These are phyloP conservation scores for Hansfordia pulvinata DNA, from an alignment of 2,329 filamentous ascomycete species.

Conservation along the genomic window DNA sequence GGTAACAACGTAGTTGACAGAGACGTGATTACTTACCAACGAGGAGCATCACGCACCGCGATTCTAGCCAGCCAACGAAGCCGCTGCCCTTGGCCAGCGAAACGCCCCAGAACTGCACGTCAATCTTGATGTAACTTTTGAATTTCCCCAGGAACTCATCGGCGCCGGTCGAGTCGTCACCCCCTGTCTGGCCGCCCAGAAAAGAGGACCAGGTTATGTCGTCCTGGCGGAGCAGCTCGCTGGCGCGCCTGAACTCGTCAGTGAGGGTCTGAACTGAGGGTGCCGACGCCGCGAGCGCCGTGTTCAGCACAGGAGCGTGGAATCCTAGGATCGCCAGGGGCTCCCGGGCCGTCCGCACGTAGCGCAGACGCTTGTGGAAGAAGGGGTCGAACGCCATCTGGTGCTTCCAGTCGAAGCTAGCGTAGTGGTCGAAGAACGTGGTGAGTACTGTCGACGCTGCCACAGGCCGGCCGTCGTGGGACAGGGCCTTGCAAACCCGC, in stretches of 20 bases:
- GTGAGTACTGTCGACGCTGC: conserved; percentile 36
- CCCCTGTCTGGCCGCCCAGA: conserved; percentile 11
- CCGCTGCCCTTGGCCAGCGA: conserved; percentile 37
- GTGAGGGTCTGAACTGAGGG: conserved; percentile 37
- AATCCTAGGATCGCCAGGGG: conserved; percentile 51
- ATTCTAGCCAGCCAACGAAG: conserved; percentile 52
- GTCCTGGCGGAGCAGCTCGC: conserved; percentile 20
- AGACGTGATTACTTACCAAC: conserved; percentile 32
- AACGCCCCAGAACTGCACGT: conserved; percentile 52
- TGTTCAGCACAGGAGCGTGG: conserved; percentile 47
- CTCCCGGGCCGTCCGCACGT: conserved; percentile 41
- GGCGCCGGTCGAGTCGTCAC: conserved; percentile 12
- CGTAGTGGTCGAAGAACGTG: conserved; percentile 52
- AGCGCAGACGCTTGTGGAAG: conserved; percentile 37
- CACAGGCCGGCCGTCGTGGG: conserved; percentile 18
- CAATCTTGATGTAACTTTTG: conserved; percentile 43
- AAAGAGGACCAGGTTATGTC: conserved; percentile 28
- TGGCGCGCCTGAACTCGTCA: conserved; percentile 35
- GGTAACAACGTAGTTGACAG: conserved; percentile 2
- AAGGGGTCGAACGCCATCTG: conserved; percentile 44
- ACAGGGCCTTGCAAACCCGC: conserved; percentile 42
- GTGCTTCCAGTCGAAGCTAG: conserved; percentile 42
- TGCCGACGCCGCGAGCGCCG: conserved; percentile 36
- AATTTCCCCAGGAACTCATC: conserved; percentile 35
- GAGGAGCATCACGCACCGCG: conserved; percentile 41